Conservation (phyloP, 331 rosid species). For the Quercus tomentella region DNA sequence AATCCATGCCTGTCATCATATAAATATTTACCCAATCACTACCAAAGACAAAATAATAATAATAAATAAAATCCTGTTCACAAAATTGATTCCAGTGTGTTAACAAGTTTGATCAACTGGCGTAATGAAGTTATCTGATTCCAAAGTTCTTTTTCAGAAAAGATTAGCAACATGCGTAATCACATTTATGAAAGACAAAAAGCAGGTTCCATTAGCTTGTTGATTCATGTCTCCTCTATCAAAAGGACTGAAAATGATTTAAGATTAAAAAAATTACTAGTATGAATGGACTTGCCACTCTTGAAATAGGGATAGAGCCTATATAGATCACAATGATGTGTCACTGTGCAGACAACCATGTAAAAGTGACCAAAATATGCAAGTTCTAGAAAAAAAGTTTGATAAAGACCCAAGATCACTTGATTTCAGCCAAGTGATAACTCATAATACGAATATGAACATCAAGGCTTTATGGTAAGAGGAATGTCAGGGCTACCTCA, state of each 20-base stretch:
- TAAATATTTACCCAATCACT: not conserved
- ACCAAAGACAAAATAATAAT: not conserved
- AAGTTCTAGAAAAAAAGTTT: not conserved
- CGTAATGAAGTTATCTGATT: not conserved
- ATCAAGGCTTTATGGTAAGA: not conserved
- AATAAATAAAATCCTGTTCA: not conserved
- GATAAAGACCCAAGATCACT: not conserved
- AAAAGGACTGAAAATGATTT: not conserved
- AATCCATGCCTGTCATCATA: constrained; percentile 42
- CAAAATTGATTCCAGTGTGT: not conserved
- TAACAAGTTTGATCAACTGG: constrained; percentile 7
- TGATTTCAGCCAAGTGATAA: not conserved
- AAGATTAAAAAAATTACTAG: not conserved
- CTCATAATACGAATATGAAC: not conserved
- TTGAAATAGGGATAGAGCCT: not conserved
- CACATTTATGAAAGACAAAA: not conserved
- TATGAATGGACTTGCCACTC: not conserved
- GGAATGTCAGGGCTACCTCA: not conserved
- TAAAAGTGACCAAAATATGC: not conserved
- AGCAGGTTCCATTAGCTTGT: not conserved
- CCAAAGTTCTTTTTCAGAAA: not conserved
- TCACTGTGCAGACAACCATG: not conserved
- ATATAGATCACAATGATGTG: not conserved
- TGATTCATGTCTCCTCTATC: not conserved
- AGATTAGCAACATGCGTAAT: not conserved